Conservation (phyloP, 768 basidiomycete species). For the Agaricus blazei region DNA sequence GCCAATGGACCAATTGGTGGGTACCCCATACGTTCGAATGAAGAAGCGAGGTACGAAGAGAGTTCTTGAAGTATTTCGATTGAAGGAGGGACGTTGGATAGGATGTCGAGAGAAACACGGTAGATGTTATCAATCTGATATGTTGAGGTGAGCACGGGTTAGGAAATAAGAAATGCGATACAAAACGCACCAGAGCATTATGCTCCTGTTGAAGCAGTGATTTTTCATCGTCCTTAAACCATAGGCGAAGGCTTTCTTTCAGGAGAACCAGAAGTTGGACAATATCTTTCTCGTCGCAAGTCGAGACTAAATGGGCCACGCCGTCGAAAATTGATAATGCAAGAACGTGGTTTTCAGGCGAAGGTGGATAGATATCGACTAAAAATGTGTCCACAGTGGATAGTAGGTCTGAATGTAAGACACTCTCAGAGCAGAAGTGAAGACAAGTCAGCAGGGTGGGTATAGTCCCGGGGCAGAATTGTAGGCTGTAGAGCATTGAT, state of each 20-base stretch:
- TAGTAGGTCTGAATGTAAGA: slow-evolving; percentile 17
- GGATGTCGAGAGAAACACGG: slow-evolving; percentile 32
- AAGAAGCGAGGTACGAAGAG: slow-evolving; percentile 44
- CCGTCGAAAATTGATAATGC: slow-evolving; percentile 29
- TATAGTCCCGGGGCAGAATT: not conserved
- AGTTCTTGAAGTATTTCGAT: slow-evolving; percentile 32
- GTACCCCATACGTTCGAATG: slow-evolving; percentile 40
- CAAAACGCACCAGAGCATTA: slow-evolving; percentile 37
- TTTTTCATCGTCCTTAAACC: slow-evolving; percentile 46
- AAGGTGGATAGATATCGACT: slow-evolving; percentile 27
- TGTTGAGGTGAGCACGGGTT: not conserved
- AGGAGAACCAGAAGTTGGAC: slow-evolving; percentile 30
- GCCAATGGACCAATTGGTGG: slow-evolving; percentile 46
- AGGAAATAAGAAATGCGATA: not conserved
- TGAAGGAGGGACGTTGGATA: slow-evolving; percentile 35
- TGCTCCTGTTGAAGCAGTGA: slow-evolving; percentile 39
- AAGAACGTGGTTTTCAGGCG: slow-evolving; percentile 17
- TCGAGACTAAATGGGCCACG: slow-evolving; percentile 27
- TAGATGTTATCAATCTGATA: slow-evolving; percentile 37
- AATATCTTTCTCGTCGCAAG: slow-evolving; percentile 21
- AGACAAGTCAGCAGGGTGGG: not conserved
- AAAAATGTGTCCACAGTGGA: slow-evolving; percentile 25
- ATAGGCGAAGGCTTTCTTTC: slow-evolving; percentile 35
- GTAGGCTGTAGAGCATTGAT: not conserved
- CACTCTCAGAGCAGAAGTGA: not conserved